Conservation (phyloP, 2,329 filamentous ascomycete species). For the Magnaporthales sp. region DNA sequence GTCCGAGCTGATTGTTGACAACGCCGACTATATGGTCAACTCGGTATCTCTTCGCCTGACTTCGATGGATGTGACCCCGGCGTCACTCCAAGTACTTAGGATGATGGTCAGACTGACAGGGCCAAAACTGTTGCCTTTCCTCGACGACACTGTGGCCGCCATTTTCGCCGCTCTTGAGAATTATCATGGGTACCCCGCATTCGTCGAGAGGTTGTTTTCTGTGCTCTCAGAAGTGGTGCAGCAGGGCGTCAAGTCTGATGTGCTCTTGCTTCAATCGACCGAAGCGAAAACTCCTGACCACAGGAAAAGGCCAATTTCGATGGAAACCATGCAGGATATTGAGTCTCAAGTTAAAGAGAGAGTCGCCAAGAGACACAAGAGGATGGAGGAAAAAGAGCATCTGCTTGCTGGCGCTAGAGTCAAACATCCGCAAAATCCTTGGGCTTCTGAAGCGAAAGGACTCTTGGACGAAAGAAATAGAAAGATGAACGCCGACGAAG, state of each 20-base stretch:
- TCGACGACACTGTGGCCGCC: constrained; percentile 84
- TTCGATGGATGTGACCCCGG: constrained; percentile 83
- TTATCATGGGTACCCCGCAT: constrained; percentile 82
- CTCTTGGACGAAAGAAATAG: constrained; percentile 23
- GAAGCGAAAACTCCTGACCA: constrained; percentile 27
- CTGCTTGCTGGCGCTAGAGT: constrained; percentile 13
- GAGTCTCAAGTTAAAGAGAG: constrained; percentile 49
- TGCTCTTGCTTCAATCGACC: constrained; percentile 35
- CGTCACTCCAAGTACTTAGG: constrained; percentile 78
- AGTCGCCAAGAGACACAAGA: constrained; percentile 37
- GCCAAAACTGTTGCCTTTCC: constrained; percentile 69
- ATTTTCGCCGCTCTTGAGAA: constrained; percentile 91
- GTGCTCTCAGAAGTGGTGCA: constrained; percentile 77
- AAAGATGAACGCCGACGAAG: constrained; percentile 20
- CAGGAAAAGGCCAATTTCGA: constrained; percentile 25
- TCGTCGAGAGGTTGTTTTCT: constrained; percentile 78
- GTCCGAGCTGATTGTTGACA: constrained; percentile 74
- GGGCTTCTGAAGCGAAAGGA: constrained; percentile 22
- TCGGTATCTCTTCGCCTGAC: constrained; percentile 83
- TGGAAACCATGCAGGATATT: constrained; percentile 34
- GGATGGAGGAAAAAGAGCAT: constrained; percentile 20
- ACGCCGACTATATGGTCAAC: constrained; percentile 95
- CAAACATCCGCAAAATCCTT: constrained; percentile 26
- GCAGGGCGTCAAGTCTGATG: constrained; percentile 59
- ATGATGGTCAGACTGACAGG: constrained; percentile 94